Base-by-base conservation (phyloP, 108 stramenopile genomes). In the Nitzschia sp. region DNA sequence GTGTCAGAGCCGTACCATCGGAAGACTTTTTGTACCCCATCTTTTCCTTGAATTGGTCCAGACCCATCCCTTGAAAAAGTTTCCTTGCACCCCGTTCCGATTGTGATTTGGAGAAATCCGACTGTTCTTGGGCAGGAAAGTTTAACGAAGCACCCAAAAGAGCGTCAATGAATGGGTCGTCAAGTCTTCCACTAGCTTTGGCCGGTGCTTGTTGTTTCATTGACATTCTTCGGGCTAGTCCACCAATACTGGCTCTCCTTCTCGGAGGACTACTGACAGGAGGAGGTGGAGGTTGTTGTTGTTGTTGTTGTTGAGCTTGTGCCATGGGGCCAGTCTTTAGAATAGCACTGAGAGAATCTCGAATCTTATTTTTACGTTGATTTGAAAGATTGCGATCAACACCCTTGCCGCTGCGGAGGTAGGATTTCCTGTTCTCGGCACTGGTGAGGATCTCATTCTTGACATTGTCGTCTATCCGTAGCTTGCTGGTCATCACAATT, bases 31-130 rank as follows among this genome's bases (percentile, higher is more conserved):
- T 26, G 14, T 62, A 62, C 24, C 61, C 61, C 61, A 62, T 62
- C 43, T 62, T 62, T 62, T 62, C 61, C 22, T 62, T 62, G 43
- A 62, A 62, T 46, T 62, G 61, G 22, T 62, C 61, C 43, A 62
- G 20, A 1, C 61, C 61, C 10, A 62, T 62, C 5, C 61, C 61
- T 20, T 43, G 61, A 7, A 37, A 62, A 37, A 62, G 20, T 5
- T 62, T 44, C 15, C 43, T 15, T n/a, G 21, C 21, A 3, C 22
- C 12, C 1, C n/a, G 15, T 24, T 46, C 43, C 21, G 37, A n/a
- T 44, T 25, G 15, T 37, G 41, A 42, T 17, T 15, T 19, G 6
- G 14, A 22, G 17, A 44, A 39, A 24, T 21, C 14, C 44, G 12
- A 15, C 43, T 24, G 41, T 44, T 14, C 22, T 12, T 15, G 12